phyloP scores from a whole-genome alignment of 2,329 filamentous ascomycete genomes.

The Pestalotiopsis sp. region DNA sequence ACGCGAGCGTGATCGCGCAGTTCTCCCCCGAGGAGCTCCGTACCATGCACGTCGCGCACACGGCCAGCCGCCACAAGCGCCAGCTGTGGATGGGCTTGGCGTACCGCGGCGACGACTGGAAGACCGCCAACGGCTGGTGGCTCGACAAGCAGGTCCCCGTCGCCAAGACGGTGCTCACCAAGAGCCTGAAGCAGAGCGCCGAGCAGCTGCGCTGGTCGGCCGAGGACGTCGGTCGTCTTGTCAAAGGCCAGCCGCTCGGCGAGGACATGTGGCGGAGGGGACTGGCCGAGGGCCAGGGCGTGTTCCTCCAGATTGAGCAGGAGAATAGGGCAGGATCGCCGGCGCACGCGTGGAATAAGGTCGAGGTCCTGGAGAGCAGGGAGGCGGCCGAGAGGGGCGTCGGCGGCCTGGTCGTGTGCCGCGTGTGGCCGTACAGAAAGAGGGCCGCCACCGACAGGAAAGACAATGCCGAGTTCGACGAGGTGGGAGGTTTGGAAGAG shows the following conservation, averaged over 20 bases:
- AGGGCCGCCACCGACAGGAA: background rate
- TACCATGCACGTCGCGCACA: conserved; percentile 1
- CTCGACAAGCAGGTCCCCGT: background rate
- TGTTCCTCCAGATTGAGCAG: background rate
- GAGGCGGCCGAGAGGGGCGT: conserved; percentile 1
- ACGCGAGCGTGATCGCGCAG: background rate
- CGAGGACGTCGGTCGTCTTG: background rate
- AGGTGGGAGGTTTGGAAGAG: background rate
- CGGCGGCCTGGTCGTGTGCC: background rate
- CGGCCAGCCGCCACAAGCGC: background rate
- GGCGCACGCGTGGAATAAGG: background rate
- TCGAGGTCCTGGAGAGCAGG: conserved; percentile 2
- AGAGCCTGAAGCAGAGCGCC: background rate
- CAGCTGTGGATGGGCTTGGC: conserved; percentile 10
- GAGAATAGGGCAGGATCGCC: background rate
- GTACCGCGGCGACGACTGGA: background rate
- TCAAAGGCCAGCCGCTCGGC: background rate
- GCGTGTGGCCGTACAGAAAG: conserved; percentile 2
- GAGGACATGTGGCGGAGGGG: background rate
- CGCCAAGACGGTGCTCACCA: background rate
- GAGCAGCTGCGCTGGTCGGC: background rate
- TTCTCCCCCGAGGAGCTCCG: conserved; percentile 6
- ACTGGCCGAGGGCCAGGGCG: background rate
- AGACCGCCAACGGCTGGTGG: conserved; percentile 1
- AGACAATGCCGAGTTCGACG: background rate